These are phyloP conservation scores for Trichosporon sp. DNA, from an alignment of 1,284 basidiomycete genomes.

Conservation along the genomic window DNA sequence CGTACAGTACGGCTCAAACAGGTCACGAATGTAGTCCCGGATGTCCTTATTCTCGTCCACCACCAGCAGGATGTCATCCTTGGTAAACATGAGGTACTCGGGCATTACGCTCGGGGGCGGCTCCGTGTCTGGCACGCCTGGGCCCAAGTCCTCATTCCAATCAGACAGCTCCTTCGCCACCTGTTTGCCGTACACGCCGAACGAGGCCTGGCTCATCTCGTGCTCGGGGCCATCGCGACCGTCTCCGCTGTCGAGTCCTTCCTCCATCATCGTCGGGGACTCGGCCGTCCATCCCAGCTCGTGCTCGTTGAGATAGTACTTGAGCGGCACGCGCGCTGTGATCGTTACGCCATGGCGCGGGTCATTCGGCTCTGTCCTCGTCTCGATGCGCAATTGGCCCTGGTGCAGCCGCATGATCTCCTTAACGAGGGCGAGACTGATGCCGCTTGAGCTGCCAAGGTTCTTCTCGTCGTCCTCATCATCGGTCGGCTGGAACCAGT, in stretches of 20 bases:
- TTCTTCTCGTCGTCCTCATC: conserved; percentile 19
- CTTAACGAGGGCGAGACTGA: conserved; percentile 25
- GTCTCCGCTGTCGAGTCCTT: background rate
- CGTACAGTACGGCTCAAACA: conserved; percentile 43
- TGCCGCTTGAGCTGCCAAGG: conserved; percentile 11
- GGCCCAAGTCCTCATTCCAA: background rate
- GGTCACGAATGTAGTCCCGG: conserved; percentile 36
- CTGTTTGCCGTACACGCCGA: conserved; percentile 17
- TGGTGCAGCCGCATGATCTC: conserved; percentile 49
- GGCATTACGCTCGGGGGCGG: conserved; percentile 23
- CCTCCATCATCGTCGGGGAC: background rate
- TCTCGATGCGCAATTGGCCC: conserved; percentile 42
- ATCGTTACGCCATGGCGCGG: conserved; percentile 5
- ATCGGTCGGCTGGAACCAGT: conserved; percentile 34
- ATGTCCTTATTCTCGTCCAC: conserved; percentile 38
- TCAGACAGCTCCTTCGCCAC: conserved; percentile 1
- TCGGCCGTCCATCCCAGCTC: background rate
- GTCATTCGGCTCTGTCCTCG: background rate
- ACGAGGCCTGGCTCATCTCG: no score
- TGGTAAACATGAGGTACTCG: conserved; percentile 28
- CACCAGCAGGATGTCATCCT: conserved; percentile 28
- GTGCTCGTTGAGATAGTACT: background rate
- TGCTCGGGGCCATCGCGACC: no score
- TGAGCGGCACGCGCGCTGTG: conserved; percentile 18
- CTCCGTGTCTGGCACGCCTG: background rate